phyloP scores from a whole-genome alignment of 441 rosid genomes.

The Pelargonium exstipulatum region DNA sequence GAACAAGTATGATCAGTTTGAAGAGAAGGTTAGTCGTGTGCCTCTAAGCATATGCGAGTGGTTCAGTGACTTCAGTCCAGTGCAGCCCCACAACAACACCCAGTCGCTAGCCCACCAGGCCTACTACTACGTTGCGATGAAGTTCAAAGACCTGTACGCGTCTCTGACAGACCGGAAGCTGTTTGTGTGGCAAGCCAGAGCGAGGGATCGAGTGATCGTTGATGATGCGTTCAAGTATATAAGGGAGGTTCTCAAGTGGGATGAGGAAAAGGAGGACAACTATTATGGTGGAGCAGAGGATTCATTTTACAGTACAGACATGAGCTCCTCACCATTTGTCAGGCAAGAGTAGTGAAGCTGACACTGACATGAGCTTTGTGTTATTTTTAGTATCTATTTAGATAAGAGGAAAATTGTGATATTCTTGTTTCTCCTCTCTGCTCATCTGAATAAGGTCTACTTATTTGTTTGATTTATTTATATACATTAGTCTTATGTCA shows the following conservation, averaged over 20 bases:
- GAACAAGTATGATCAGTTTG: slow-evolving; percentile 92
- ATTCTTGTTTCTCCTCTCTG: neutral
- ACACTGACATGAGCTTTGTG: neutral
- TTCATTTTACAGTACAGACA: slow-evolving; percentile 82
- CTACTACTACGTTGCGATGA: slow-evolving; percentile 84
- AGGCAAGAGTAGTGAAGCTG: slow-evolving; percentile 44
- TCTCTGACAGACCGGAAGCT: slow-evolving; percentile 70
- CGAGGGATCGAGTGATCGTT: slow-evolving; percentile 64
- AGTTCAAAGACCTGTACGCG: slow-evolving; percentile 86
- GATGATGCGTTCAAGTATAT: slow-evolving; percentile 89
- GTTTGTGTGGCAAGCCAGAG: slow-evolving; percentile 88
- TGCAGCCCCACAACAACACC: slow-evolving; percentile 52
- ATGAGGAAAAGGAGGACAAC: slow-evolving; percentile 67
- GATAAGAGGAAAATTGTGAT: neutral
- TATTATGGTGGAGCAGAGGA: slow-evolving; percentile 74
- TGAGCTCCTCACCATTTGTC: slow-evolving; percentile 85
- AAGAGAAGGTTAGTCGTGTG: slow-evolving; percentile 66
- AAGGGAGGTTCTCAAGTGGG: slow-evolving; percentile 96
- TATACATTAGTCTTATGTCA: neutral
- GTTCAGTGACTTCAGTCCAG: slow-evolving; percentile 85
- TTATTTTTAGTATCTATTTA: neutral
- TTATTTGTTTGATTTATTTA: neutral
- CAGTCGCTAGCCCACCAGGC: slow-evolving; percentile 88
- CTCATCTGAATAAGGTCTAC: neutral
- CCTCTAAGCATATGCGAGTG: slow-evolving; percentile 71